Base-by-base conservation (phyloP, 169 alveolate species). In the Cardiosporidium cionae region DNA sequence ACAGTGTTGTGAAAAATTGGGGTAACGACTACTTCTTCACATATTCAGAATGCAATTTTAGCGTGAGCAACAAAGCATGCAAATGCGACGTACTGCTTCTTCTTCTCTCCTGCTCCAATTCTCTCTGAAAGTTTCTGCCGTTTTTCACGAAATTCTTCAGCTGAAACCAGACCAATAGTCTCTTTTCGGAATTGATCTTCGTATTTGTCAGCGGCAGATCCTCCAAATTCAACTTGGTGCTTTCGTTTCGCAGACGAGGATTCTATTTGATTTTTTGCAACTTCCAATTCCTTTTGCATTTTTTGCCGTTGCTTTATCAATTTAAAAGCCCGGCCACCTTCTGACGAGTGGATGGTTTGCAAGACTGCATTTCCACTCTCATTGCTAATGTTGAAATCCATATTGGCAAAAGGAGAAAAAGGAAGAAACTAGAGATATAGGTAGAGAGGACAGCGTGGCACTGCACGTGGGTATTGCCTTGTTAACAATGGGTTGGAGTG, bases 301-400 rank as follows among this genome's bases (percentile, higher is more conserved):
- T 32, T 7, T 35, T 75, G 70, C 3, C 82, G 69, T 72, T 75
- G 70, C 66, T 37, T 65, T 34, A 77, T 74, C 68, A 69, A 52
- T 25, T 70, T 74, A 16, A 74, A 44, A 0, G 81, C 81, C 9
- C 81, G 52, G 0, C 81, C 81, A 16, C 75, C 81, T 27, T 74
- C 81, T 1, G 74, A 34, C 63, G 81, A 65, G 73, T 74, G 74
- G 29, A 74, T 74, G 27, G 75, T 74, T 71, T 74, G 81, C 66
- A 74, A 63, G 32, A 74, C 73, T 63, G 74, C 73, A 65, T 74
- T 74, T 66, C 74, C 80, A 54, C 74, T 52, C 54, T 74, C 80
- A 28, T 73, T 73, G 7, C 52, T 63, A 25, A 66, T 66, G 31
- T 9, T 23, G 58, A 66, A 66, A 66, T 66, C 72, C 72, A 66